Evolutionary conservation across 225 moss, liverwort and hornwort species (phyloP).

Genomic region (Neckera pumila): DNA sequence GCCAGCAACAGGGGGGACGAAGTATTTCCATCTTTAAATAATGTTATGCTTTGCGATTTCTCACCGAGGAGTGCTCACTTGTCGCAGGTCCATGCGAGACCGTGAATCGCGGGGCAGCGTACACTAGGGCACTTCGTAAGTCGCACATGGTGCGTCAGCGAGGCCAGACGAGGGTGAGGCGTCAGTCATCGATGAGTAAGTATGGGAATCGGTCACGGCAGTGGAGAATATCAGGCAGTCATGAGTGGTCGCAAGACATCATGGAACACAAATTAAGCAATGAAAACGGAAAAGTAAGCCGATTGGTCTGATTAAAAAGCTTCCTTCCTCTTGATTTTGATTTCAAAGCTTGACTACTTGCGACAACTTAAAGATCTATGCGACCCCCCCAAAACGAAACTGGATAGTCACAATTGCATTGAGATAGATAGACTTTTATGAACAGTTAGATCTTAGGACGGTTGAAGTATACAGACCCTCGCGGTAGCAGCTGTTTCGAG

Average conservation of each 20-base stretch:
- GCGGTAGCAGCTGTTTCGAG: neutral
- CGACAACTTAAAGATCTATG: neutral
- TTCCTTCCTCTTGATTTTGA: neutral
- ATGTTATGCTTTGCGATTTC: neutral
- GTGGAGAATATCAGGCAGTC: neutral
- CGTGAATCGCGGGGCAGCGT: neutral
- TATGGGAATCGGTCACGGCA: neutral
- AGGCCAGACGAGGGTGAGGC: neutral
- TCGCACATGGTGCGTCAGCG: conserved; percentile 22
- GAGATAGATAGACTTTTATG: neutral
- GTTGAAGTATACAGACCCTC: neutral
- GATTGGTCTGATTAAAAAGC: neutral
- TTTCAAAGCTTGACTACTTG: neutral
- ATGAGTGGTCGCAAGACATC: neutral
- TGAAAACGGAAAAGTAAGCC: neutral
- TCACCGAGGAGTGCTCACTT: neutral
- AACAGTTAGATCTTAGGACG: neutral
- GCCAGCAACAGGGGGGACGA: neutral
- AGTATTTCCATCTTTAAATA: neutral
- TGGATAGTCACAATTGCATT: neutral
- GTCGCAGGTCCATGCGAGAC: neutral
- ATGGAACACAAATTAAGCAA: neutral
- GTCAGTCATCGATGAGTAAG: neutral
- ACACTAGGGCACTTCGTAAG: conserved; percentile 30
- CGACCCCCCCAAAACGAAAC: too few species aligned